Base-by-base conservation (phyloP, 257 asterid genomes). In the Petunia secreta region DNA sequence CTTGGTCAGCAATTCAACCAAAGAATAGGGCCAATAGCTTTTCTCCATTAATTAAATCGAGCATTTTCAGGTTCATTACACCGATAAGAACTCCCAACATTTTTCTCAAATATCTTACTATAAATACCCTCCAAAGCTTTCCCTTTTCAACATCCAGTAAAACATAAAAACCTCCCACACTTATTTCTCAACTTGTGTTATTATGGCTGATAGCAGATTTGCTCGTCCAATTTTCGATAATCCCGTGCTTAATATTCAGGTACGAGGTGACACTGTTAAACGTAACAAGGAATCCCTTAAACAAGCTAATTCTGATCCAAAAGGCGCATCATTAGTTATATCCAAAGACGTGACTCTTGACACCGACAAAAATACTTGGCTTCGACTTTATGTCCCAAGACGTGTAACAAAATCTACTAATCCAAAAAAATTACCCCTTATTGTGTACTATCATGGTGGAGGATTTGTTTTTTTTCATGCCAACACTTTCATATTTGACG, bases 401-500 rank as follows among this genome's bases (percentile, higher is more conserved):
- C 66, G 76, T 4, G 11, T 16, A 36, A 75, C 71, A 4, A 53
- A 82, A 4, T 10, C 68, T 65, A 2, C 71, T 15, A 1, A 58
- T 0, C 44, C 78, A 13, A 65, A 75, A 5, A 90, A 90, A 57
- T 81, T 87, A 14, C 92, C 94, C 2, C 65, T 90, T 10, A 85
- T 88, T 5, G 6, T 90, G 1, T 90, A 87, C 85, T 85, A 81
- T 52, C 94, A 90, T 78, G 94, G 92, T 16, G 88, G 94, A 2
- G 92, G 94, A 13, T 90, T 87, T 62, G 79, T 88, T 75, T 50
- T 84, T n/a, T 48, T 65, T 83, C 82, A 79, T 67, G 92, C 90
- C 2, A 88, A 84, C 48, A 44, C 89, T 13, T 36, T 52, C 8
- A 6, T 75, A 2, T 79, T 52, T 69, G 87, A 89, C 9, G 85